Percentiles rank a stretch among this genome's conserved stretches.
phyloP scores from a whole-genome alignment of 1,284 basidiomycete species.

The Marasmius fiardii region DNA sequence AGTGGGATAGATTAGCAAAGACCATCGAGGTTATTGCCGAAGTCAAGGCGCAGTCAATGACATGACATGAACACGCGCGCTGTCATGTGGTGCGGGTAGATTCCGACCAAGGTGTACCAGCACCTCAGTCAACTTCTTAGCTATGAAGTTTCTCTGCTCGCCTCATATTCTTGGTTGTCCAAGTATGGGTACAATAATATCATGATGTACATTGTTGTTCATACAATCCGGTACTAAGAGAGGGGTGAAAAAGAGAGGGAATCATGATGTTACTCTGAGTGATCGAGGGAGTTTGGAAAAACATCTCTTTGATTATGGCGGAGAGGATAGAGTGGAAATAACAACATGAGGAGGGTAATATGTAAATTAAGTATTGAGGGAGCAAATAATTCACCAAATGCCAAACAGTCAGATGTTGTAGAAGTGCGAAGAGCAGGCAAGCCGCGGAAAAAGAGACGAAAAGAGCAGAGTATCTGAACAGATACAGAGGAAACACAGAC shows the following conservation, averaged over 20 bases:
- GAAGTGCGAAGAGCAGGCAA: neutral
- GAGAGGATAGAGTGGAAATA: neutral
- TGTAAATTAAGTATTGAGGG: neutral
- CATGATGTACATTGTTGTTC: constrained; percentile 3
- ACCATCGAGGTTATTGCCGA: constrained; percentile 57
- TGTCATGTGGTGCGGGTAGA: too few relatives aligned
- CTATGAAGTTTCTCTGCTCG: neutral
- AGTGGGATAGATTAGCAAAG: constrained; percentile 57
- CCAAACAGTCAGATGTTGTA: neutral
- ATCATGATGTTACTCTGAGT: neutral
- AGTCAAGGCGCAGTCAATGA: neutral
- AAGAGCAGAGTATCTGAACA: neutral
- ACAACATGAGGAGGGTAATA: neutral
- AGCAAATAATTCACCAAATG: neutral
- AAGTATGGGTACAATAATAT: constrained; percentile 1
- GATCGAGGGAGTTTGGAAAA: neutral
- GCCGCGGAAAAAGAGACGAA: neutral
- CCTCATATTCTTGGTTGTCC: neutral
- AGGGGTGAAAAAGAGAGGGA: neutral
- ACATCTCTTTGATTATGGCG: neutral
- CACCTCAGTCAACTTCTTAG: too few relatives aligned
- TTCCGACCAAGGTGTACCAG: too few relatives aligned
- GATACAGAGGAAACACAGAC: neutral
- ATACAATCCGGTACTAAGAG: constrained; percentile 2
- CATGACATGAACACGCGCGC: too few relatives aligned